These are phyloP conservation scores for Curvularia lunata DNA, from an alignment of 2,329 filamentous ascomycete genomes.

Conservation along the genomic window DNA sequence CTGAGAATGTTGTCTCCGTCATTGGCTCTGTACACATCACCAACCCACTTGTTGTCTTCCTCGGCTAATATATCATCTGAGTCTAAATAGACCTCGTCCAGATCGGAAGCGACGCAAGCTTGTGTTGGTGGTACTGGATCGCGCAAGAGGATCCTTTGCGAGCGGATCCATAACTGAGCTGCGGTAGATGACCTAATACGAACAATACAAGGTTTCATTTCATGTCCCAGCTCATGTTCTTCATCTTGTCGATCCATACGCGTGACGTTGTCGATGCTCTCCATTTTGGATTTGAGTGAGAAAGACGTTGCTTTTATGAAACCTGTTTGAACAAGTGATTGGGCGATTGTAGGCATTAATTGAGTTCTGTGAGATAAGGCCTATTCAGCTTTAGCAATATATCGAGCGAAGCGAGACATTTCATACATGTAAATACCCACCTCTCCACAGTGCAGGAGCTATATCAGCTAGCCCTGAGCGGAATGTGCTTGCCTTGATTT, in stretches of 20 bases:
- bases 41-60: not conserved
- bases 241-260: not conserved
- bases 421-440: slow-evolving; percentile 44
- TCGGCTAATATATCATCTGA: slow-evolving; percentile 21
- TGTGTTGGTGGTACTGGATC: slow-evolving; percentile 4
- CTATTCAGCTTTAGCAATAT: slow-evolving; percentile 26
- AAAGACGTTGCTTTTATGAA: slow-evolving; percentile 16
- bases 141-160: slow-evolving; percentile 8
- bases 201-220: not conserved
- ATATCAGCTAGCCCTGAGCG: slow-evolving; percentile 46
- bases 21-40: not conserved
- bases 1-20: not conserved
- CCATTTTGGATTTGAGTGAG: slow-evolving; percentile 26
- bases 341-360: slow-evolving; percentile 49
- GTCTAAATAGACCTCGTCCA: not conserved
- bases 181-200: not conserved
- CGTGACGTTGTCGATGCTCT: not conserved
- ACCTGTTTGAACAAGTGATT: slow-evolving; percentile 37
- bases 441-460: slow-evolving; percentile 51
- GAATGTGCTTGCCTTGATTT: slow-evolving; percentile 43
- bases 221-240: not conserved
- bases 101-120: slow-evolving; percentile 6
- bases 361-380: slow-evolving; percentile 43
- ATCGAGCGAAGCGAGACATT: not conserved
- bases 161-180: slow-evolving; percentile 15